A percentile compares a stretch with the other conserved stretches of the same genome.
These are phyloP conservation scores for Macrocybe sp. DNA, from an alignment of 1,284 basidiomycete genomes.

Conservation along the genomic window DNA sequence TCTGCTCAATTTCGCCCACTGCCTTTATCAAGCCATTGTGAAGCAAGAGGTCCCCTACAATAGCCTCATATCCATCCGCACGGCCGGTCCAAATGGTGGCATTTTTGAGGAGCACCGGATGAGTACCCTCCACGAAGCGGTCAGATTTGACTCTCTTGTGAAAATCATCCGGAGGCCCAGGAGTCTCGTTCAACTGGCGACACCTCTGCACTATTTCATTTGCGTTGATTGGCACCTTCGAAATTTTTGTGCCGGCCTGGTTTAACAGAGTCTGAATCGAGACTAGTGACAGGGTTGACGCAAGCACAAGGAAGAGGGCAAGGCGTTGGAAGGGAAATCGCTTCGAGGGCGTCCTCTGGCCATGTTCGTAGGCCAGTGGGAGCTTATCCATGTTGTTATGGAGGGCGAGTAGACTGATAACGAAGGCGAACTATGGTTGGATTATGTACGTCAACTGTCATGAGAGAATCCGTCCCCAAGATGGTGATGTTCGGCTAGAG, in stretches of 20 bases:
- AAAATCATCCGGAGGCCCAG: constrained; percentile 54
- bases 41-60: constrained; percentile 54
- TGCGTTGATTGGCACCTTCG: constrained; percentile 38
- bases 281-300: constrained; percentile 16
- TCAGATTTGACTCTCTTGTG: constrained; percentile 57
- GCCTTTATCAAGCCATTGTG: constrained; percentile 53
- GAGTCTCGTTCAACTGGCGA: constrained; percentile 34
- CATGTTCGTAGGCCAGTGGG: too few relatives aligned
- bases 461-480: too few relatives aligned
- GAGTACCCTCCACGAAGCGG: constrained; percentile 61
- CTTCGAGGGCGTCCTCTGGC: too few relatives aligned
- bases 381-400: too few relatives aligned
- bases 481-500: too few relatives aligned
- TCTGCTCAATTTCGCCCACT: constrained; percentile 39
- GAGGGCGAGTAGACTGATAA: too few relatives aligned
- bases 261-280: constrained; percentile 12
- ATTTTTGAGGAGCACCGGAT: constrained; percentile 66
- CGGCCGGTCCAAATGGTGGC: constrained; percentile 85
- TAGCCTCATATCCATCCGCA: constrained; percentile 56
- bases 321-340: too few relatives aligned
- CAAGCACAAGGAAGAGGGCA: constrained; percentile 6
- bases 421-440: too few relatives aligned
- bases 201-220: constrained; percentile 43
- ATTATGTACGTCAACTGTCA: too few relatives aligned
- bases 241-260: constrained; percentile 11